Conservation (phyloP, 2,329 filamentous ascomycete species). For the Scortechinia acanthostroma region DNA sequence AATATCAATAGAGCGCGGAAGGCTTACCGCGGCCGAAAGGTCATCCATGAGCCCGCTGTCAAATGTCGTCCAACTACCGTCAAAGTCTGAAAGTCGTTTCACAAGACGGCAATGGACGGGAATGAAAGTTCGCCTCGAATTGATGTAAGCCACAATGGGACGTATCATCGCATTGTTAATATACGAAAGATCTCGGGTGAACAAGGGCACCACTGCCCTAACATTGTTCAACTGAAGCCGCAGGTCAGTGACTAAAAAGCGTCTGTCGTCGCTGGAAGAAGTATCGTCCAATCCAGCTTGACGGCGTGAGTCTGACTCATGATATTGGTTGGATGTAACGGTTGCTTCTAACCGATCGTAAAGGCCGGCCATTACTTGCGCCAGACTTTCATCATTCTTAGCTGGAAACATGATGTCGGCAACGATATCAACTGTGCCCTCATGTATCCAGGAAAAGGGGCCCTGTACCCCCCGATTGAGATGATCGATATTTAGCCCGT, state of each 20-base stretch:
- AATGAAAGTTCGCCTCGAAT: slow-evolving; percentile 88
- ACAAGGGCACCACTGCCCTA: slow-evolving; percentile 83
- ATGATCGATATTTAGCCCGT: slow-evolving; percentile 90
- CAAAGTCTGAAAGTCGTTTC: slow-evolving; percentile 81
- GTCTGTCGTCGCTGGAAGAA: slow-evolving; percentile 36
- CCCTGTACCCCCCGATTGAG: slow-evolving; percentile 88
- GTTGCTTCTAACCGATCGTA: slow-evolving; percentile 93
- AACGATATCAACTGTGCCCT: slow-evolving; percentile 93
- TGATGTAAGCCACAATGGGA: slow-evolving; percentile 97
- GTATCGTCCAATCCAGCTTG: not conserved
- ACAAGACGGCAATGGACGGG: slow-evolving; percentile 91
- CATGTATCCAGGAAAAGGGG: slow-evolving; percentile 94
- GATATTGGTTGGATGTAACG: not conserved
- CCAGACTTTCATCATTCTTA: slow-evolving; percentile 80
- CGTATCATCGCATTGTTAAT: slow-evolving; percentile 52
- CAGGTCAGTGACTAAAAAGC: slow-evolving; percentile 87
- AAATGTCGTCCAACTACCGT: slow-evolving; percentile 89
- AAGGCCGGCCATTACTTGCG: slow-evolving; percentile 92
- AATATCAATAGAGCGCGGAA: not conserved
- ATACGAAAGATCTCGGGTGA: slow-evolving; percentile 67
- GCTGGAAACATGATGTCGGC: slow-evolving; percentile 90
- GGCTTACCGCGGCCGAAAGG: slow-evolving; percentile 55
- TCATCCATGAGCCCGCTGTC: slow-evolving; percentile 94
- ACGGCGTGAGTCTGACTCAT: not conserved
- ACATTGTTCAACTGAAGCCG: slow-evolving; percentile 94